Evolutionary conservation across 2,329 filamentous ascomycete genomes (phyloP), one percentile per base, ranked within the genome.

Genomic region (Fusarium redolens): DNA sequence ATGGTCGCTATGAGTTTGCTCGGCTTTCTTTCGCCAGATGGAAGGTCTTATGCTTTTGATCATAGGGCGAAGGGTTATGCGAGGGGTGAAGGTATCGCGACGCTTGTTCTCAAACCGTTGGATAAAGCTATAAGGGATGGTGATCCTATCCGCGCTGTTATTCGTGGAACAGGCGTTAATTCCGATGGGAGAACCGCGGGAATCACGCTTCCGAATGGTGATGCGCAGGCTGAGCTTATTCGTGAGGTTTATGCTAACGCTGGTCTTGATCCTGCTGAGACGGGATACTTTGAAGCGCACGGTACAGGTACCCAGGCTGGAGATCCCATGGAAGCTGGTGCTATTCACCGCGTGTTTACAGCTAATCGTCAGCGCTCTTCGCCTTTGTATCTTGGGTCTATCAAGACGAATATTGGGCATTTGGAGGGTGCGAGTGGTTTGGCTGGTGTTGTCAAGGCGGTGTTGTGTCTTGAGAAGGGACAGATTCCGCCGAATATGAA

Each of bases 1-100:
- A 64, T 64, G 41, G 55, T 58, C 12, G 55, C 41, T 15, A 58
- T 58, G 55, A 58, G 56, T 20, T 8, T 40, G 10, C 44, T 50
- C 2, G 44, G 56, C 2, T 48, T 59, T 22, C 28, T 70, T 18
- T 66, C 59, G 3, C 50, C 47, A 1, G 30, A 40, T 64, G 43
- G 43, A 50, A 18, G 52, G 38, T 62, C 51, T 2, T 58, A 50
- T 11, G 54, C 59, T 4, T 71, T 60, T 11, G 70, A 71, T 25
- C 37, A 48, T 7, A 40, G 59, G 3, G 68, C 54, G 2, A 47
- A 67, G 7, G 68, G 71, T 0, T 73, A 72, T 30, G 70, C 48
- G 0, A 31, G 70, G 11, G 70, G 68, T 4, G 61, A 61, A 5
- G 61, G 61, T 18, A 43, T 60, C 3, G 61, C 45, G 14, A 55